Evolutionary conservation across 805 yeast species (phyloP).

Genomic region (Ogataea neopini): DNA sequence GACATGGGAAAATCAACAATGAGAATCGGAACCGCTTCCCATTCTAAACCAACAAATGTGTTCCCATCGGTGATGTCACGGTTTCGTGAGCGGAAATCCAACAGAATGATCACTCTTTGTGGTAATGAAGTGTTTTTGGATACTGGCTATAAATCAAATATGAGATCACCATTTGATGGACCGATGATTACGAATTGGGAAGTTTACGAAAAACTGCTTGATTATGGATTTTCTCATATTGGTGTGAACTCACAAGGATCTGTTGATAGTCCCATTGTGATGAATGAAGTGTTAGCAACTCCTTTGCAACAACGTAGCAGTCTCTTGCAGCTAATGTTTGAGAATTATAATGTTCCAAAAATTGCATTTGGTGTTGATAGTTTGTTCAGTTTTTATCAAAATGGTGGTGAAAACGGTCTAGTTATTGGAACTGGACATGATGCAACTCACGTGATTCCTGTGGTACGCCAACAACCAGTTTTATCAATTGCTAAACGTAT

Average conservation of each 20-base stretch:
- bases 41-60: slow-evolving; percentile 51
- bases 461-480: slow-evolving; percentile 65
- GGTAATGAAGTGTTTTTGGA: slow-evolving; percentile 85
- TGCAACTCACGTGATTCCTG: slow-evolving; percentile 80
- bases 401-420: slow-evolving; percentile 62
- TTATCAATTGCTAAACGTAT: slow-evolving; percentile 73
- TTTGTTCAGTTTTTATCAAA: slow-evolving; percentile 72
- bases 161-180: slow-evolving; percentile 85
- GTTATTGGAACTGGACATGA: slow-evolving; percentile 84
- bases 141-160: slow-evolving; percentile 62
- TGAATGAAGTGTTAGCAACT: slow-evolving; percentile 77
- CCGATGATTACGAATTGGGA: slow-evolving; percentile 92
- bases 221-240: slow-evolving; percentile 78
- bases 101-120: slow-evolving; percentile 61
- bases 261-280: slow-evolving; percentile 75
- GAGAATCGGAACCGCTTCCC: slow-evolving; percentile 59
- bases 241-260: slow-evolving; percentile 57
- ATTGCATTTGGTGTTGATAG: slow-evolving; percentile 82
- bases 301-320: slow-evolving; percentile 68
- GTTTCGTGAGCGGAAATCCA: slow-evolving; percentile 75
- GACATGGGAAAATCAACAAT: slow-evolving; percentile 75
- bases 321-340: slow-evolving; percentile 83
- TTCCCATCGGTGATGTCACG: slow-evolving; percentile 72
- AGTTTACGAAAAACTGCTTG: slow-evolving; percentile 75
- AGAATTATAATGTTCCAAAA: slow-evolving; percentile 73